phyloP scores from a whole-genome alignment of 2,329 filamentous ascomycete species.

The Colletotrichum trifolii region DNA sequence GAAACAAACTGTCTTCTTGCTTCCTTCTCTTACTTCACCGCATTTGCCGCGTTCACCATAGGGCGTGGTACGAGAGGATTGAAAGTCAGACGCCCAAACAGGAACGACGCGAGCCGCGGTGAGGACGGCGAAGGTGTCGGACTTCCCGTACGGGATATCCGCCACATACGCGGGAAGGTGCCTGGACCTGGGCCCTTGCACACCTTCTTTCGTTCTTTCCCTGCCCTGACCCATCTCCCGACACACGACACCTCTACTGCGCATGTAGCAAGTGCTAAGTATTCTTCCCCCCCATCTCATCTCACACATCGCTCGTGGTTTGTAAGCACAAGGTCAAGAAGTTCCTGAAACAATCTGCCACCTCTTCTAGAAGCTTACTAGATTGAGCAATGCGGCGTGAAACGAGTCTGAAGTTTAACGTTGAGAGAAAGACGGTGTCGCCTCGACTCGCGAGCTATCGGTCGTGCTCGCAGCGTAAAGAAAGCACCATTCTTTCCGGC shows the following conservation, averaged over 20 bases:
- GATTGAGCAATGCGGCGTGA: constrained; percentile 11
- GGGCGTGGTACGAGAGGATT: constrained; percentile 1
- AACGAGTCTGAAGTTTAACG: constrained; percentile 24
- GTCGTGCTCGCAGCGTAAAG: too few species aligned
- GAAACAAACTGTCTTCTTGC: constrained; percentile 29
- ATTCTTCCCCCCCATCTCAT: not conserved
- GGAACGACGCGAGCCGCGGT: not conserved
- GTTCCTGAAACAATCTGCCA: constrained; percentile 21
- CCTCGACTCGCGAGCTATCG: not conserved
- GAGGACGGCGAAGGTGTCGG: not conserved
- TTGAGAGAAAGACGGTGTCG: not conserved
- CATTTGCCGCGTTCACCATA: constrained; percentile 4
- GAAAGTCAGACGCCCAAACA: constrained; percentile 13
- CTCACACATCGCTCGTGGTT: constrained; percentile 5
- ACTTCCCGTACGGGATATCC: constrained; percentile 5
- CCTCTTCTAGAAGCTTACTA: constrained; percentile 32
- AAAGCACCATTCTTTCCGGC: not conserved
- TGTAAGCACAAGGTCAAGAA: not conserved
- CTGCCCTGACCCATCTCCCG: too few species aligned
- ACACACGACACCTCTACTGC: too few species aligned
- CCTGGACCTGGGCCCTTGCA: too few species aligned
- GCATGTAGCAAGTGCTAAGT: not conserved
- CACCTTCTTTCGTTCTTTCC: too few species aligned
- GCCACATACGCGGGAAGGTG: not conserved
- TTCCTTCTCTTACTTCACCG: not conserved